phyloP scores from a whole-genome alignment of 495 filamentous ascomycete genomes.

The Penicillium crystallinum region DNA sequence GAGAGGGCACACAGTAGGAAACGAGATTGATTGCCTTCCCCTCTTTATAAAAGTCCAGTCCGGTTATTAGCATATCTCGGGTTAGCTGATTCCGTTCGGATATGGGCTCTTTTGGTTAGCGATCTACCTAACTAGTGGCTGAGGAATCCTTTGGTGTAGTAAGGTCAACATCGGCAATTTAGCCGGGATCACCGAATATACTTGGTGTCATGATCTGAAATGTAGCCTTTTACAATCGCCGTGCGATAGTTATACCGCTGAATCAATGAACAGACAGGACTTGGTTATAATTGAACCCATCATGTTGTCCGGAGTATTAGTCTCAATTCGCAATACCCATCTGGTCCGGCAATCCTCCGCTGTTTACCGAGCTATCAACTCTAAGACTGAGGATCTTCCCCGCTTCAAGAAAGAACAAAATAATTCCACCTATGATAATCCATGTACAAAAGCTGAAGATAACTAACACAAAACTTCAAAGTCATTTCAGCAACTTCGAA shows the following conservation, averaged over 20 bases:
- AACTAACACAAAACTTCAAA: neutral
- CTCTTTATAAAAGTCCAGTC: neutral
- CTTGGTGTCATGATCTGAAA: too few species aligned
- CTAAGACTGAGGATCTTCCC: neutral
- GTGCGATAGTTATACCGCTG: too few species aligned
- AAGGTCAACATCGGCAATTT: neutral
- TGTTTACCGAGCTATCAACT: neutral
- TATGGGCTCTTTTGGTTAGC: neutral
- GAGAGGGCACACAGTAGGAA: neutral
- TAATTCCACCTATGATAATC: constrained; percentile 1
- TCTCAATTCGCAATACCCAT: neutral
- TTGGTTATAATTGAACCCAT: neutral
- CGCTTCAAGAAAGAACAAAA: neutral
- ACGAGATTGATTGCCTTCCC: neutral
- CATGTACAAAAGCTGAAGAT: neutral
- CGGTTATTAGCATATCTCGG: neutral
- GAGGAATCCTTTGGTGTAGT: neutral
- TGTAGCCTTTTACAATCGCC: too few species aligned
- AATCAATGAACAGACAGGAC: neutral
- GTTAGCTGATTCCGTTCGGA: neutral
- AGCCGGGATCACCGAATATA: neutral
- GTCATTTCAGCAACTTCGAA: neutral
- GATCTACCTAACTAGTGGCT: neutral
- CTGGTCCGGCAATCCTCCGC: neutral
- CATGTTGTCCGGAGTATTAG: neutral